Percentiles rank a stretch among this genome's conserved stretches.
phyloP scores from a whole-genome alignment of 768 basidiomycete genomes.

The Lactifluus volemus region DNA sequence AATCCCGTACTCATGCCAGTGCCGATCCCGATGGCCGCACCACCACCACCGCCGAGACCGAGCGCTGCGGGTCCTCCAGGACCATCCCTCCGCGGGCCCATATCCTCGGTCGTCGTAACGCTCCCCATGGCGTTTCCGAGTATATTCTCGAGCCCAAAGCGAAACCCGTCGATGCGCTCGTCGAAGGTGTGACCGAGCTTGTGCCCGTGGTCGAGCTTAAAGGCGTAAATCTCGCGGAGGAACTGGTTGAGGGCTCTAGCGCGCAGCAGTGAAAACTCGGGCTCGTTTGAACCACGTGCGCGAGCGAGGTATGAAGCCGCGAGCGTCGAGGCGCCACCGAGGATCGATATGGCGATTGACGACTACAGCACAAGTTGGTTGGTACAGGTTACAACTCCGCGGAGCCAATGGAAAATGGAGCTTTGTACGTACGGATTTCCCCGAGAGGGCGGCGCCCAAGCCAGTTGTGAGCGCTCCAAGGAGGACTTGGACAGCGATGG shows the following conservation, averaged over 20 bases:
- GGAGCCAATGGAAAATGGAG: background rate
- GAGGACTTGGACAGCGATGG: constrained; percentile 23
- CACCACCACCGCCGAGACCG: background rate
- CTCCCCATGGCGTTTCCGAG: constrained; percentile 30
- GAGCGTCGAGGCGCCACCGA: constrained; percentile 55
- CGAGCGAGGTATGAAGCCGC: constrained; percentile 67
- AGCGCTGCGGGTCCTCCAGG: background rate
- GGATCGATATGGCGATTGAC: constrained; percentile 21
- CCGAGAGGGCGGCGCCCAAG: constrained; percentile 19
- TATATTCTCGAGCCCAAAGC: constrained; percentile 39
- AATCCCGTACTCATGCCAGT: background rate
- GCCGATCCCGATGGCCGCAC: background rate
- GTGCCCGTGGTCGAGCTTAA: constrained; percentile 47
- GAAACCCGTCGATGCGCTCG: constrained; percentile 26
- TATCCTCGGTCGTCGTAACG: background rate
- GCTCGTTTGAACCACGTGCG: constrained; percentile 59
- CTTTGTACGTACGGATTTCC: constrained; percentile 8
- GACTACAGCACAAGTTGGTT: background rate
- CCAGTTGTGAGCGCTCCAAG: constrained; percentile 24
- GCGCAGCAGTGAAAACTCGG: constrained; percentile 47
- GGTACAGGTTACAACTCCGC: background rate
- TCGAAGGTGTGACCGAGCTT: constrained; percentile 32
- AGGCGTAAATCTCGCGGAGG: constrained; percentile 51
- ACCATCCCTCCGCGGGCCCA: background rate
- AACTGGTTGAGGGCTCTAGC: constrained; percentile 58